phyloP scores from a whole-genome alignment of 2,329 filamentous ascomycete species.

The Pestalotiopsis sp. region DNA sequence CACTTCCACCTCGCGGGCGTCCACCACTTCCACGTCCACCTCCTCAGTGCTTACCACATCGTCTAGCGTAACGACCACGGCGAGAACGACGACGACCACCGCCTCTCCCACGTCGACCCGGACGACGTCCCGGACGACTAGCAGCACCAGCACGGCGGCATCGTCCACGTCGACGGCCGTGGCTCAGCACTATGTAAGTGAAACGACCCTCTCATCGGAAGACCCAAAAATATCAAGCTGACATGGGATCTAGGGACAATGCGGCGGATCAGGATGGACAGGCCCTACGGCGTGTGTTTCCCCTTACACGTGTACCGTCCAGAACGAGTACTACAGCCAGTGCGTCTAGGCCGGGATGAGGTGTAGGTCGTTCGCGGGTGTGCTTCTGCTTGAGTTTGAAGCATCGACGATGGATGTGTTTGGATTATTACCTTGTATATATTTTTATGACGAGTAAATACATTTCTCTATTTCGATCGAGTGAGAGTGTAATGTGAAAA shows the following conservation, averaged over 20 bases:
- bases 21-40: not conserved
- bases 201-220: too few species aligned
- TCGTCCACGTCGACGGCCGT: not conserved
- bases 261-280: constrained; percentile 20
- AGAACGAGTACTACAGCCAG: constrained; percentile 23
- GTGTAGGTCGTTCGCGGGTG: not conserved
- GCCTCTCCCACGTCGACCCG: not conserved
- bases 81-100: not conserved
- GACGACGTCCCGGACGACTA: not conserved
- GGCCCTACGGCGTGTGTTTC: constrained; percentile 20
- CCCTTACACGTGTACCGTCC: constrained; percentile 19
- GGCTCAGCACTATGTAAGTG: constrained; percentile 11
- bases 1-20: not conserved
- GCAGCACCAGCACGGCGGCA: not conserved
- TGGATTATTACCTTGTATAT: not conserved
- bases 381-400: not conserved
- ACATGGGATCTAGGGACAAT: constrained; percentile 15
- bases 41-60: not conserved
- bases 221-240: not conserved
- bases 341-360: constrained; percentile 16
- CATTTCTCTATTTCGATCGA: not conserved
- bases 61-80: not conserved
- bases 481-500: not conserved
- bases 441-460: not conserved
- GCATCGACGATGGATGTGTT: not conserved